Evolutionary conservation across 2,329 filamentous ascomycete species (phyloP), one percentile per base, ranked within the genome.

Genomic region (Xylariaceae sp.): DNA sequence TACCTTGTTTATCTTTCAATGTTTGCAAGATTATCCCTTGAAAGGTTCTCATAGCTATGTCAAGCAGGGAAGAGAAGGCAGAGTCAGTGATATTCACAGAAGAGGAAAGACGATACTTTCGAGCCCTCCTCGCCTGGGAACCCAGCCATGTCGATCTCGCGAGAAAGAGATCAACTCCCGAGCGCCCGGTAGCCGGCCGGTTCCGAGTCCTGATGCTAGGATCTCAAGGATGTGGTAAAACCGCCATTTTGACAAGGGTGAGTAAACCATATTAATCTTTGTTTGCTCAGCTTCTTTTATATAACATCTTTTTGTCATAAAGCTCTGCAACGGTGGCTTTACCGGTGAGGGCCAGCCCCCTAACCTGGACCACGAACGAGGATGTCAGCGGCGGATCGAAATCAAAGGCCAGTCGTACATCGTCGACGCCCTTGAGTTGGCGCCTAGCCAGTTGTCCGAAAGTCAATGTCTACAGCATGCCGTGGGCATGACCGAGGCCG

Each of bases 151-250:
- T 61, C 26, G 64, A 62, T 6, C 59, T 65, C 6, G 53, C 51
- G 42, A 56, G 41, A 48, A 60, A 42, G 47, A 61, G 52, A 50
- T 30, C 54, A 40, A 40, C 4, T 34, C 29, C 47, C 2, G 57
- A 62, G 30, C 65, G 62, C 26, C 51, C 60, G 27, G 60, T 66
- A 4, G 66, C 59, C 1, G 72, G 68, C 7, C 71, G 74, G 47
- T 70, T 76, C 55, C 67, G 70, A 43, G 60, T 75, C 27, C 65
- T 76, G 30, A 64, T 75, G 9, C 62, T 74, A 12, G 73, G 73
- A 4, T 67, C 66, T 2, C 68, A 70, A 34, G 70, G 71, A 0
- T 69, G 68, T 43, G 73, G 73, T n/a, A 76, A 76, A 61, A 74
- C 73, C 6, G 67, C 72, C 3, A 63, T 75, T 5, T 55, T 75